Evolutionary conservation across 371 early-diverging fungal species (phyloP), one percentile per base, ranked within the genome.

Genomic region (Synchytrium microbalum): DNA sequence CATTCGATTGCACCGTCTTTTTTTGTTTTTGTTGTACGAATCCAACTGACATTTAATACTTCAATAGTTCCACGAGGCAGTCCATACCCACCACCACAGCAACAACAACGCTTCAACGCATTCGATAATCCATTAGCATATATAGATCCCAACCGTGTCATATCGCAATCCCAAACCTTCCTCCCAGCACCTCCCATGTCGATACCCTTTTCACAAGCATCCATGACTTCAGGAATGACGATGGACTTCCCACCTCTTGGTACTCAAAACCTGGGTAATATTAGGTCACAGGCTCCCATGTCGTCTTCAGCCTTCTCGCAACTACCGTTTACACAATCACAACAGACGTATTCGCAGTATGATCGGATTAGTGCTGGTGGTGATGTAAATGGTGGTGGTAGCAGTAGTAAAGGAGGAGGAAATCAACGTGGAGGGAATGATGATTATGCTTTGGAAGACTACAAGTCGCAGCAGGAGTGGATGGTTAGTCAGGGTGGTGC

Each of bases 41-140:
- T n/a, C 46, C 5, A 10, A 38, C 46, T 38, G 46, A 38, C 46
- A 38, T 38, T 38, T 10, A 10, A 38, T 19, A 5, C 19, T 19
- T 38, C 10, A 5, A 38, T 38, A 38, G 46, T 38, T 38, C 46
- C 46, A 38, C 46, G 46, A 38, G 46, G 46, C 5, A 19, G 10
- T 10, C 46, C 46, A 38, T 38, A 10, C 5, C 19, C 46, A 5
- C 46, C 5, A 38, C 46, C 5, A 19, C 46, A 38, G 19, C 46
- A 38, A 38, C 46, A 38, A 56, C 56, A 56, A 24, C 24, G 29
- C 5, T 60, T 46, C 27, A 60, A 60, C 27, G 53, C 60, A 60
- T 60, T 60, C 30, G 25, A 60, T 32, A 28, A 60, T 32, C 60
- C 60, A 5, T 10, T 60, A n/a, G 32, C 53, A 5, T 24, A 23